Conservation (phyloP, 768 basidiomycete species). For the Suillus variegatus region DNA sequence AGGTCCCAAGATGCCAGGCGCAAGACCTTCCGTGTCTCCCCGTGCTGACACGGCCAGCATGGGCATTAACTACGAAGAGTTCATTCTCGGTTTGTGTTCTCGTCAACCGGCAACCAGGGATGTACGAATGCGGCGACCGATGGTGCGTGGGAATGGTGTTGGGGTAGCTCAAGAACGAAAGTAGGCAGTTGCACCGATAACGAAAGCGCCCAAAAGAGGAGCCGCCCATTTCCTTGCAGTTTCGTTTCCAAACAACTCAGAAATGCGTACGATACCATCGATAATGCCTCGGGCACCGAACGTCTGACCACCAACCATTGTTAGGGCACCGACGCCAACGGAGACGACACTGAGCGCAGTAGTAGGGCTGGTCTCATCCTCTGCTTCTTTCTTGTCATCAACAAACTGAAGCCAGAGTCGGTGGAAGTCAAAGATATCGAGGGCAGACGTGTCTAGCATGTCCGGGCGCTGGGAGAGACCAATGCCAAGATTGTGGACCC, state of each 20-base stretch:
- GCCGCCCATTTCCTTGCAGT: constrained; percentile 82
- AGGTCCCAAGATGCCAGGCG: constrained; percentile 90
- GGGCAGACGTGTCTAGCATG: constrained; percentile 75
- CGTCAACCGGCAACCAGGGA: constrained; percentile 53
- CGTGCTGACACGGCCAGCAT: constrained; percentile 69
- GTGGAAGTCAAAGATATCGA: constrained; percentile 87
- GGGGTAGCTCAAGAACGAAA: constrained; percentile 86
- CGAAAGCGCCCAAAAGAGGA: constrained; percentile 77
- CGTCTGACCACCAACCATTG: constrained; percentile 85
- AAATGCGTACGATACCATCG: constrained; percentile 73
- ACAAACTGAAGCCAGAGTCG: constrained; percentile 75
- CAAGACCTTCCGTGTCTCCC: constrained; percentile 93
- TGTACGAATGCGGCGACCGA: constrained; percentile 80
- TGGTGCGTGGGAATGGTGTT: constrained; percentile 83
- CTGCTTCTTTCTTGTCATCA: constrained; percentile 37
- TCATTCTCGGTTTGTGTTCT: constrained; percentile 51
- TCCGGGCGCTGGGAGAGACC: constrained; percentile 78
- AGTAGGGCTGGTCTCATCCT: constrained; percentile 43
- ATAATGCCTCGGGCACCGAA: constrained; percentile 75
- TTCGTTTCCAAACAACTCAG: constrained; percentile 81
- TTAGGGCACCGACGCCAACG: constrained; percentile 81
- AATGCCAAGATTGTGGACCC: constrained; percentile 77
- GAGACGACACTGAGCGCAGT: constrained; percentile 74
- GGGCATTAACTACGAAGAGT: constrained; percentile 63
- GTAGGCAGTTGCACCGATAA: constrained; percentile 76